These are phyloP conservation scores for Stentor roeselii DNA, from an alignment of 73 alveolate genomes.

Conservation along the genomic window DNA sequence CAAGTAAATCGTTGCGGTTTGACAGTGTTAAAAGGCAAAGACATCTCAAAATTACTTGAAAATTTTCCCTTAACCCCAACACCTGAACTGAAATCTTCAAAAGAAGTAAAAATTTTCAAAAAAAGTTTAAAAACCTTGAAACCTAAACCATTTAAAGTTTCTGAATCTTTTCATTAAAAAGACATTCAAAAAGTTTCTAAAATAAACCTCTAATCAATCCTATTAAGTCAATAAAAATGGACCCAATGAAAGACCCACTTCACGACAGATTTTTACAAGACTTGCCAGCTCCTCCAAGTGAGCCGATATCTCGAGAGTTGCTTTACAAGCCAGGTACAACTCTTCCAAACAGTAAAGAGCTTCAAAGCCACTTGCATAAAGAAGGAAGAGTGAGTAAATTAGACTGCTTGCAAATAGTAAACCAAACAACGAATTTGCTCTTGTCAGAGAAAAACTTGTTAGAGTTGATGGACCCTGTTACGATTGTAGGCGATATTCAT, in stretches of 20 bases:
- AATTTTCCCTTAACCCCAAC: too few species aligned
- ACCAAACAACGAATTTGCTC: background rate
- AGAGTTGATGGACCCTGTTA: slow-evolving; percentile 54
- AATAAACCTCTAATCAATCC: background rate
- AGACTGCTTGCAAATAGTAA: slow-evolving; percentile 36
- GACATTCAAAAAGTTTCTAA: too few species aligned
- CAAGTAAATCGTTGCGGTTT: too few species aligned
- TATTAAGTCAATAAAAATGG: background rate
- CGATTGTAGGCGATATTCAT: slow-evolving; percentile 74
- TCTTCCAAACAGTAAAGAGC: slow-evolving; percentile 56
- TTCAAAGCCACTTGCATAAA: slow-evolving; percentile 42
- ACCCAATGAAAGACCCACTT: background rate
- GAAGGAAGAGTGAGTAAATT: slow-evolving; percentile 61
- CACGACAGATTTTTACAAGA: background rate
- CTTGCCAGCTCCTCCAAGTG: background rate
- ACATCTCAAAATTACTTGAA: too few species aligned
- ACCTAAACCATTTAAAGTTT: too few species aligned
- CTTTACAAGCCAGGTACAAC: background rate
- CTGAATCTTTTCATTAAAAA: too few species aligned
- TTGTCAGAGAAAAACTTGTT: slow-evolving; percentile 51
- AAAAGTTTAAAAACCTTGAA: too few species aligned
- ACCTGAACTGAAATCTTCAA: too few species aligned
- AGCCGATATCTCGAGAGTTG: background rate
- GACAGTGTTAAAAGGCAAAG: too few species aligned
- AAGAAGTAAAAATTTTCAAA: too few species aligned